These are phyloP conservation scores for Saccharomycopsis sp. DNA, from an alignment of 805 yeast species.

Conservation along the genomic window DNA sequence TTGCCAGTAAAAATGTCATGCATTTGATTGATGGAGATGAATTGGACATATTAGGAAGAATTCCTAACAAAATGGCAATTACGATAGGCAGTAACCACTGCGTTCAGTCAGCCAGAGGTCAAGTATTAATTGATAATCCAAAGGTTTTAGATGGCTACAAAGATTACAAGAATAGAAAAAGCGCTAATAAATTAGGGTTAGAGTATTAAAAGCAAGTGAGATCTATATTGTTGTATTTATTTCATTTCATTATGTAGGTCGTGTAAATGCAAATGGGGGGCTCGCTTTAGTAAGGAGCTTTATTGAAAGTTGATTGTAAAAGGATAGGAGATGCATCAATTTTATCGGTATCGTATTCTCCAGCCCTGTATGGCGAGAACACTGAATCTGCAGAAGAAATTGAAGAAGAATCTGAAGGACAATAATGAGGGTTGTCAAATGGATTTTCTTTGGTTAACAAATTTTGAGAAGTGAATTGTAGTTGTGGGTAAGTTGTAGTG, in stretches of 20 bases:
- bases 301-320: neutral
- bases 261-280: neutral
- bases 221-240: neutral
- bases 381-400: constrained; percentile 8
- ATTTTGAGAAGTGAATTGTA: too few species aligned
- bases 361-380: constrained; percentile 9
- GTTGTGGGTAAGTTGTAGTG: too few species aligned
- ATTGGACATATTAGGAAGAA: neutral
- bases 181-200: neutral
- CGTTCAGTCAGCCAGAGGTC: constrained; percentile 9
- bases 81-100: constrained; percentile 13
- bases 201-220: neutral
- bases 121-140: constrained; percentile 9
- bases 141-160: constrained; percentile 1
- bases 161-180: constrained; percentile 14
- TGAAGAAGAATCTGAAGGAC: neutral
- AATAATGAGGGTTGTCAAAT: neutral
- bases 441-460: neutral
- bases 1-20: constrained; percentile 26
- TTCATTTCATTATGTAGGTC: neutral
- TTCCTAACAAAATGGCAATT: constrained; percentile 19
- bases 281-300: neutral
- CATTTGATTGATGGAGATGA: constrained; percentile 14
- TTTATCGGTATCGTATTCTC: neutral
- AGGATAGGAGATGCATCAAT: neutral